Percentiles rank a stretch among this genome's conserved stretches.
Evolutionary conservation across 2,329 filamentous ascomycete species (phyloP).

Genomic region (Tolypocladium endophyticum): DNA sequence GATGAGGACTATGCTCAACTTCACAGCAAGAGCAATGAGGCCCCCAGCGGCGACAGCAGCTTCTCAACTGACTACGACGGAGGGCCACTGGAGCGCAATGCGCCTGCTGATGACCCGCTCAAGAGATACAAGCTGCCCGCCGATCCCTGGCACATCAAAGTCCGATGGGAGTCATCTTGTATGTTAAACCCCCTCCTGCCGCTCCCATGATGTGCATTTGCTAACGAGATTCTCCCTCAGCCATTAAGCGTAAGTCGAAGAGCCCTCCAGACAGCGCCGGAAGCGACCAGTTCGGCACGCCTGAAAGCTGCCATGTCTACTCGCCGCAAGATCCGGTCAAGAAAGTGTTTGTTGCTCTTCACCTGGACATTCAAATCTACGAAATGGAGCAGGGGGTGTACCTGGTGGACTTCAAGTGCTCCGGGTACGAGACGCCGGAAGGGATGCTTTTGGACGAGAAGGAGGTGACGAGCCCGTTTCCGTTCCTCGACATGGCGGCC

Average conservation of each 20-base stretch:
- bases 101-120: constrained; percentile 35
- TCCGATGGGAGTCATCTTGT: constrained; percentile 78
- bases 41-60: constrained; percentile 26
- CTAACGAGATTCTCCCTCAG: constrained; percentile 1
- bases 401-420: constrained; percentile 97
- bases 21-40: constrained; percentile 29
- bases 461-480: constrained; percentile 89
- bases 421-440: constrained; percentile 77
- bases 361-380: constrained; percentile 93
- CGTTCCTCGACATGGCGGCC: constrained; percentile 88
- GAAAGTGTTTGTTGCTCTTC: constrained; percentile 71
- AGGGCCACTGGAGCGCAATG: constrained; percentile 20
- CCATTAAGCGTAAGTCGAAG: constrained; percentile 4
- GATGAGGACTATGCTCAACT: constrained; percentile 48
- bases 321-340: constrained; percentile 28
- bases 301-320: constrained; percentile 28
- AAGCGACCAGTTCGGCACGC: constrained; percentile 11
- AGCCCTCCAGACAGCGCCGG: constrained; percentile 3
- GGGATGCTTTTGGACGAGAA: constrained; percentile 78
- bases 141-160: constrained; percentile 89
- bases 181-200: constrained; percentile 33
- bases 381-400: constrained; percentile 87
- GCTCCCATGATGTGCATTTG: not conserved
- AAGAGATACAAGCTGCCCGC: constrained; percentile 75
- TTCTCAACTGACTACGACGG: constrained; percentile 28